Evolutionary conservation across 129 eudicot genomes (phyloP), one percentile per base, ranked within the genome.

Genomic region (Pittosporum tobira): DNA sequence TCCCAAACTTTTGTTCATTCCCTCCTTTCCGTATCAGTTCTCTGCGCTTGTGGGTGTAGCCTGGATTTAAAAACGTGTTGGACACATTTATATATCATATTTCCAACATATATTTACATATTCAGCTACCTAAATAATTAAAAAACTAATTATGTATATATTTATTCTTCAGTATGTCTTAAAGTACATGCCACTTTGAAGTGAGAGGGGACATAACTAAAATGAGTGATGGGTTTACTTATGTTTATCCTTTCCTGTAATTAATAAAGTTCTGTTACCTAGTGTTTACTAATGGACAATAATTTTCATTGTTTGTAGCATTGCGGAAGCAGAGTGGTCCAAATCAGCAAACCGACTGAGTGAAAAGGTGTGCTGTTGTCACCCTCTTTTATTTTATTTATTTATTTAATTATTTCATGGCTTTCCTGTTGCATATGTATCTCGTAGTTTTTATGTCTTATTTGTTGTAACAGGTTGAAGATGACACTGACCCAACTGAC

Each of bases 381-480:
- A 5, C 38, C 38, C 16, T 28, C 18, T 28, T 5, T 28, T 5
- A 19, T 27, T 15, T n/a, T 27, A 27, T 14, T n/a, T n/a, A n/a
- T n/a, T n/a, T n/a, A n/a, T n/a, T n/a, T n/a, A n/a, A n/a, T n/a
- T n/a, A n/a, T n/a, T n/a, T 27, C 42, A 34, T 34, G 13, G 10
- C 40, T 34, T 34, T 34, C 18, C 43, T 29, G 6, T 27, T 2
- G 44, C 27, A 34, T 5, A 34, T 6, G 10, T 15, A 23, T n/a
- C 44, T n/a, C 11, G 11, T n/a, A 30, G 14, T 7, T 27, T 16
- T 26, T 27, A 28, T n/a, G 16, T 28, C 15, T 53, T 28, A 28
- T 53, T 6, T 16, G n/a, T n/a, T 51, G 56, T 75, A 64, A 64
- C 82, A 91, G 98, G 79, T 78, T 52, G 84, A 72, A 48, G 83